These are phyloP conservation scores for Rhizoclosmatium globosum DNA, from an alignment of 192 early-diverging fungal genomes.

Conservation along the genomic window DNA sequence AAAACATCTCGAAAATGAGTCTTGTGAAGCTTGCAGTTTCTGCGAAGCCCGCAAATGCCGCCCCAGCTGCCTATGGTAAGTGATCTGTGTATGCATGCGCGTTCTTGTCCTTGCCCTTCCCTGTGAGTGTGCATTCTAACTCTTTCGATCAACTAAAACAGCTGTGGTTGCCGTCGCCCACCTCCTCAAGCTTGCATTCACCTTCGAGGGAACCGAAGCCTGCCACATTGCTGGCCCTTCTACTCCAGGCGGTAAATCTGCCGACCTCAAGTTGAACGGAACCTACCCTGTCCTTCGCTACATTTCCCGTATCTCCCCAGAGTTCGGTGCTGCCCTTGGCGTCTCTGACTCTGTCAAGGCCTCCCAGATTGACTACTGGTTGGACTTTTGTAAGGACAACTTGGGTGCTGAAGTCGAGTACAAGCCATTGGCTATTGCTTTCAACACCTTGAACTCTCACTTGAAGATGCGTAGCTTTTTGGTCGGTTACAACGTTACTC, in stretches of 20 bases:
- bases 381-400: slow-evolving; percentile 72
- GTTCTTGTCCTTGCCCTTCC: not conserved
- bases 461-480: slow-evolving; percentile 83
- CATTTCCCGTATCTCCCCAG: slow-evolving; percentile 23
- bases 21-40: slow-evolving; percentile 18
- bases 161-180: slow-evolving; percentile 38
- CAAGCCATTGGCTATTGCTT: slow-evolving; percentile 73
- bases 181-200: slow-evolving; percentile 29
- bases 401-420: slow-evolving; percentile 73
- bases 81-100: not conserved
- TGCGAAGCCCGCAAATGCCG: not conserved
- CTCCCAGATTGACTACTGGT: slow-evolving; percentile 71
- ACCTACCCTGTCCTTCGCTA: slow-evolving; percentile 40
- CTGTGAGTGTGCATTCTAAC: not conserved
- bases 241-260: not conserved
- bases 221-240: not conserved
- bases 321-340: not conserved
- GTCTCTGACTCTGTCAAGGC: slow-evolving; percentile 38
- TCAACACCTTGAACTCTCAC: slow-evolving; percentile 81
- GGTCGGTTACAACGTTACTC: slow-evolving; percentile 76
- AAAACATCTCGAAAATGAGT: not conserved
- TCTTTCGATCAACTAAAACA: not conserved
- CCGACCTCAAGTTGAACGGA: slow-evolving; percentile 31
- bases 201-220: slow-evolving; percentile 1
- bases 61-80: slow-evolving; percentile 28